Percentiles rank a stretch among this genome's conserved stretches.
Conservation (phyloP, 768 basidiomycete species). For the Lactarius trivialis region DNA sequence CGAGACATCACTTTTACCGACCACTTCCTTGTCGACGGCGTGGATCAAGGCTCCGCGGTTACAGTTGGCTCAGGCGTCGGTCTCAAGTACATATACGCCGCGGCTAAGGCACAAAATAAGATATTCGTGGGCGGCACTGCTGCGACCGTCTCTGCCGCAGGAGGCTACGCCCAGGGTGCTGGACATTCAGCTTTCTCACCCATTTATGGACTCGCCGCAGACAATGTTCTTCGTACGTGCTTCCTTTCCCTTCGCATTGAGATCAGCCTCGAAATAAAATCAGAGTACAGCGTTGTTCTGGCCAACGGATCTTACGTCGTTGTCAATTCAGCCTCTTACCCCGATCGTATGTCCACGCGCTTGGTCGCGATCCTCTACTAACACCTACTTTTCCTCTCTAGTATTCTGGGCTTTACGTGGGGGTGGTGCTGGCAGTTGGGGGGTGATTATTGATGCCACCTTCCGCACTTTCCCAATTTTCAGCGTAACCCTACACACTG, state of each 20-base stretch:
- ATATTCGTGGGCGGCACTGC: conserved; percentile 26
- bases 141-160: conserved; percentile 23
- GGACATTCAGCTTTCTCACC: conserved; percentile 26
- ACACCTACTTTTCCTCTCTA: not conserved
- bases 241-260: not conserved
- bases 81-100: conserved; percentile 19
- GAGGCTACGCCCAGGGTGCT: conserved; percentile 26
- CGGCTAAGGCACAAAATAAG: conserved; percentile 21
- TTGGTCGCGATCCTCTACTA: not conserved
- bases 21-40: conserved; percentile 19
- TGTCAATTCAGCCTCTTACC: conserved; percentile 1
- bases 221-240: conserved; percentile 25
- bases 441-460: conserved; percentile 34
- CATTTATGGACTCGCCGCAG: conserved; percentile 24
- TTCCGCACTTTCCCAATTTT: conserved; percentile 34
- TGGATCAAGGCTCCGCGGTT: conserved; percentile 26
- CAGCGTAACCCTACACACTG: conserved; percentile 27
- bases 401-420: conserved; percentile 26
- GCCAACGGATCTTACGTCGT: conserved; percentile 6
- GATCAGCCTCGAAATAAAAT: not conserved
- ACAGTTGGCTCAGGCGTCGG: conserved; percentile 25
- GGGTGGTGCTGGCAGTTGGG: conserved; percentile 31
- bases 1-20: conserved; percentile 31
- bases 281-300: conserved; percentile 12
- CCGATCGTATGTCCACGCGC: conserved; percentile 11